These are phyloP conservation scores for Salix koriyanagi DNA, from an alignment of 345 rosid species.

Conservation along the genomic window DNA sequence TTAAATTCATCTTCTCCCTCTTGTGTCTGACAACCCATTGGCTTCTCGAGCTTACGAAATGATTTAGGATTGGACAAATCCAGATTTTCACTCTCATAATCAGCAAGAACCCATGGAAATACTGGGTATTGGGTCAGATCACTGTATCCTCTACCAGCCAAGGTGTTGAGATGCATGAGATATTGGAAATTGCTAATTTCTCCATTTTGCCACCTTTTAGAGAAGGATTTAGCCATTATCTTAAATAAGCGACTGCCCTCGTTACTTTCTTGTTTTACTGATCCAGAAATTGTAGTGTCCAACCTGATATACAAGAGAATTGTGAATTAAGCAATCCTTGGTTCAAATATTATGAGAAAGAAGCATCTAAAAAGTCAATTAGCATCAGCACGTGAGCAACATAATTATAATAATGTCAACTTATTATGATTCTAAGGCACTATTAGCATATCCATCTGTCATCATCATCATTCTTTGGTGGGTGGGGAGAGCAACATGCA, in stretches of 20 bases:
- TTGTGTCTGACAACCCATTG: conserved; percentile 98
- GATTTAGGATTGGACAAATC: conserved; percentile 80
- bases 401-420: not conserved
- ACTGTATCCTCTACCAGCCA: conserved; percentile 99
- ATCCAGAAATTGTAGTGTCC: conserved; percentile 96
- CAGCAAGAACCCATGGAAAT: conserved; percentile 98
- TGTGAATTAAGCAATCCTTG: conserved; percentile 14
- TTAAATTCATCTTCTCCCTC: conserved; percentile 97
- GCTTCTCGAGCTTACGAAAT: conserved; percentile 89
- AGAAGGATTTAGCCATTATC: conserved; percentile 90
- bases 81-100: conserved; percentile 84
- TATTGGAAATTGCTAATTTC: conserved; percentile 99
- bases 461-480: not conserved
- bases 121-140: conserved; percentile 99
- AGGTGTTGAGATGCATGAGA: conserved; percentile 97
- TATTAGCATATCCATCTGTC: not conserved
- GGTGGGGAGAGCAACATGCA: not conserved
- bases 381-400: not conserved
- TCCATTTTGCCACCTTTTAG: conserved; percentile 99
- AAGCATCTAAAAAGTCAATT: not conserved
- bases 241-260: conserved; percentile 95
- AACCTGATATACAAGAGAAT: conserved; percentile 51
- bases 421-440: not conserved
- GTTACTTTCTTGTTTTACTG: conserved; percentile 78
- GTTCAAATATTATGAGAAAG: conserved; percentile 14